Conservation (phyloP, 345 rosid species). For the Xanthoceras sorbifolium region DNA sequence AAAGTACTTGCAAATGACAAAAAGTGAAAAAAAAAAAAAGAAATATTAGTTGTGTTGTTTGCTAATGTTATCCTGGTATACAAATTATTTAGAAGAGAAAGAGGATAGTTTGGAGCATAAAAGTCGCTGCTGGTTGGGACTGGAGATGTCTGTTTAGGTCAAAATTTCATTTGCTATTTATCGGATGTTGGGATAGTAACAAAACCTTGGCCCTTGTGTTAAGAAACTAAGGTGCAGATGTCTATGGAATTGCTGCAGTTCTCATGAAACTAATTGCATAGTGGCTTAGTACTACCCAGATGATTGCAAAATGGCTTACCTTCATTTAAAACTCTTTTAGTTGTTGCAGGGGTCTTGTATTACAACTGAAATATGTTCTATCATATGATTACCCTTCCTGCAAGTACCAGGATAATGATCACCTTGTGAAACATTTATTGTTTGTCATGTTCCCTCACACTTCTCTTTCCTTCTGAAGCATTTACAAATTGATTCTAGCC, state of each 20-base stretch:
- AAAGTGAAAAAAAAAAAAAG: neutral
- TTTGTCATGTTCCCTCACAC: neutral
- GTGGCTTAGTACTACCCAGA: neutral
- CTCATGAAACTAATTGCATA: neutral
- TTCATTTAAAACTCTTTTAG: neutral
- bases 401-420: conserved; percentile 1
- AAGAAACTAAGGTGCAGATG: neutral
- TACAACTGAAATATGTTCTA: neutral
- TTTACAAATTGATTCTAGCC: neutral
- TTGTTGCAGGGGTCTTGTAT: too few relatives aligned
- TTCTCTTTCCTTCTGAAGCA: neutral
- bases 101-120: neutral
- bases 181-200: neutral
- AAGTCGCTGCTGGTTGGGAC: neutral
- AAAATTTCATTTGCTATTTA: neutral
- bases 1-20: neutral
- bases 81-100: neutral
- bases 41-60: neutral
- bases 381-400: neutral
- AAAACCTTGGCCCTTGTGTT: neutral
- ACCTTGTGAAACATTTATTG: neutral
- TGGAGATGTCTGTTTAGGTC: neutral
- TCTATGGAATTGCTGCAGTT: neutral
- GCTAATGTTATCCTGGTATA: neutral
- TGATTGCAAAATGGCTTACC: too few relatives aligned